Percentiles rank a stretch among this genome's conserved stretches.
Conservation (phyloP, 2,329 filamentous ascomycete species). For the Fusarium sp. region DNA sequence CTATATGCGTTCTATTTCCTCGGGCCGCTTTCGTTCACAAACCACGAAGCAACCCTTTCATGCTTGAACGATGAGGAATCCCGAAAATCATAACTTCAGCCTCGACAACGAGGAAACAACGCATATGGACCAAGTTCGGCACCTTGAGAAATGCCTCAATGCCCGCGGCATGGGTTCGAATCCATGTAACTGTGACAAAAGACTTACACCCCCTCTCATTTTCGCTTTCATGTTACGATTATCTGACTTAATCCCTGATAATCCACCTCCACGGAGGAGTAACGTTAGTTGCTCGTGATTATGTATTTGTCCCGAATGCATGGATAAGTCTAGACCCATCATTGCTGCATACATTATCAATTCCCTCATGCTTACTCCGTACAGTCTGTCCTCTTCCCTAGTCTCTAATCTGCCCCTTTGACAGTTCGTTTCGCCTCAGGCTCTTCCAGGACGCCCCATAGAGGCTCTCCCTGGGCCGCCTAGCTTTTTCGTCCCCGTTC, state of each 20-base stretch:
- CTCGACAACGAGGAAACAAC: constrained; percentile 14
- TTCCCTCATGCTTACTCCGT: background rate
- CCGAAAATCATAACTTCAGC: constrained; percentile 12
- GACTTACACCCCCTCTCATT: constrained; percentile 12
- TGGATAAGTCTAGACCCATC: constrained; percentile 23
- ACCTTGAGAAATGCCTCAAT: constrained; percentile 44
- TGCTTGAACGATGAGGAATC: background rate
- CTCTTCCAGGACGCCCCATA: constrained; percentile 18
- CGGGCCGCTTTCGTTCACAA: background rate
- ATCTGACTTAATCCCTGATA: background rate
- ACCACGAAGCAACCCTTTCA: constrained; percentile 5
- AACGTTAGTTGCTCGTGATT: constrained; percentile 3
- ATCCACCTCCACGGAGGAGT: background rate
- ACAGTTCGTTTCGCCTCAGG: constrained; percentile 15
- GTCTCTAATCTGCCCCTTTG: constrained; percentile 1
- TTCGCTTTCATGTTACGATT: constrained; percentile 15
- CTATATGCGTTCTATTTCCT: constrained; percentile 20
- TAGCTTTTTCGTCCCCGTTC: background rate
- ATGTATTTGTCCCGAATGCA: constrained; percentile 4
- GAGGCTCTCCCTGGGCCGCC: constrained; percentile 28
- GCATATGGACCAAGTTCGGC: constrained; percentile 30
- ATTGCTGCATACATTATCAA: constrained; percentile 8
- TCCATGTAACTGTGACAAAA: background rate
- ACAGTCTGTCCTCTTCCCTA: background rate
- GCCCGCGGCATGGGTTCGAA: background rate